Base-by-base conservation (phyloP, 2,329 filamentous ascomycete species). In the Botrytis aclada region DNA sequence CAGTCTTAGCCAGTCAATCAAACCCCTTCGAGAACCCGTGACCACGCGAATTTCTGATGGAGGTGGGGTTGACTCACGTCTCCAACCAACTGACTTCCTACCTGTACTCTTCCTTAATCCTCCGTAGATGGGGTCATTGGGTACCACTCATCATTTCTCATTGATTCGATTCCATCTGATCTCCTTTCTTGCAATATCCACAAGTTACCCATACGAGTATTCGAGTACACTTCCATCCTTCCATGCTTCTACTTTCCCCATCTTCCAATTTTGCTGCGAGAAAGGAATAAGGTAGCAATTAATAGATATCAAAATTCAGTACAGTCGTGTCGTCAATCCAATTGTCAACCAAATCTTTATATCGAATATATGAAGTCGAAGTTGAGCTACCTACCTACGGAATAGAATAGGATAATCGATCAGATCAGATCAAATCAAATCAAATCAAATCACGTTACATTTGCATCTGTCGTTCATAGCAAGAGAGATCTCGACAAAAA, bases 41-140 rank as follows among this genome's bases (percentile, higher is more conserved):
- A 66, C 18, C 6, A 66, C 64, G 64, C 64, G 64, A 66, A 54
- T 29, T 43, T 34, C 8, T 14, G 32, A 34, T 43, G 32, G 32
- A 66, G 25, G 64, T 66, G 64, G 64, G 64, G 45, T 39, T 54
- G 37, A 37, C 62, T 66, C 64, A 54, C 64, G 64, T 66, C 64
- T 66, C 45, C 45, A 56, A 29, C 43, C 12, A 51, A 34, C 6
- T 22, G 14, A n/a, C 9, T 12, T 6, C 41, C 41, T 25, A 47
- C 45, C 32, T 34, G 34, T 47, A 25, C 22, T 51, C 45, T 25
- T 51, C 45, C 22, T 51, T 12, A 16, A 14, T 54, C 1, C 47
- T 54, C 12, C 12, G 47, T 54, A 0, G 47, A 54, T 12, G 6
- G 22, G 22, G 22, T 14, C 18, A 12, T 51, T 54, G 47, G 12